Evolutionary conservation across 352 stramenopile species (phyloP), one percentile per base, ranked within the genome.

Genomic region (Pythium dissotocum): DNA sequence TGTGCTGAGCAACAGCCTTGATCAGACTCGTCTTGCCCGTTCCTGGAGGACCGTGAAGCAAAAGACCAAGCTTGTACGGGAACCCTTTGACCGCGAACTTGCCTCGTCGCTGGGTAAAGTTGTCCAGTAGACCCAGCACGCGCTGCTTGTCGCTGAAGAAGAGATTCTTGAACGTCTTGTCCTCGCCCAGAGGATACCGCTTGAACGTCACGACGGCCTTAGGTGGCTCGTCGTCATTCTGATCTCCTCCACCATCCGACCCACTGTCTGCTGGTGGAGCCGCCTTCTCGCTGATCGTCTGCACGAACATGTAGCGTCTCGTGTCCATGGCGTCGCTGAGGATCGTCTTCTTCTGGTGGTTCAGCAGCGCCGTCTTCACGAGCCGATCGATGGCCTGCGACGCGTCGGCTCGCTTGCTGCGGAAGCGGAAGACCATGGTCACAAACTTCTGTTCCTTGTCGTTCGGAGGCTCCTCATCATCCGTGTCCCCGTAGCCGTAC

Each of bases 11-110:
- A 13, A 98, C 72, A 12, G 89, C 87, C 70, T 95, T 93, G 81
- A 96, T 97, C 16, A 98, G 70, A 61, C 77, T 94, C 5, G 93
- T 98, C 77, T 98, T 98, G 44, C 91, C 85, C 26, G 88, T 97
- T 24, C 92, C 91, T 9, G 91, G 92, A 14, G 87, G 87, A 0
- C 91, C 93, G 56, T 97, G 83, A 1, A 98, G 76, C 35, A 98
- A 70, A 5, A 98, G 84, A 0, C 75, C 89, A 33, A 87, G 83
- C 72, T 97, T 98, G 79, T 97, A 88, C 10, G 91, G 93, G 42
- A 95, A 97, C 9, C 90, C 90, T 38, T 78, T 73, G 76, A 97
- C 95, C 6, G 77, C 77, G 63, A 96, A 97, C 73, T 95, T 96
- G 48, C 89, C 90, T 2, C 42, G 77, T 60, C 73, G 82, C 56